Base-by-base conservation (phyloP, 192 early-diverging fungal species). In the Kappamyces sp. region DNA sequence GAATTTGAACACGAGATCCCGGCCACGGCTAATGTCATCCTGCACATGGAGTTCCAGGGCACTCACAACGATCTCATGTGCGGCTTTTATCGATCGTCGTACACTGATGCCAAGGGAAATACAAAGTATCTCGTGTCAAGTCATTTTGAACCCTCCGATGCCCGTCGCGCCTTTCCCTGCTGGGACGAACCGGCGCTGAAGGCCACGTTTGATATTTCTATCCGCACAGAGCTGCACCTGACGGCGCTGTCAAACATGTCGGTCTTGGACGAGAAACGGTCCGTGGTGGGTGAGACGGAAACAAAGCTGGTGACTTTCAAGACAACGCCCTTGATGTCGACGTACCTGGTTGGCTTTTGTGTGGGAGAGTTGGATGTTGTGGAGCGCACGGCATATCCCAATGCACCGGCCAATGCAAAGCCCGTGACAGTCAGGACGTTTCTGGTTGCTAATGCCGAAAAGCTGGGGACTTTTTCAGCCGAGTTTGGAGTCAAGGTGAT, bases 121-220 rank as follows among this genome's bases (percentile, higher is more conserved):
- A 65, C 48, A 23, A 67, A 74, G 13, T 82, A 81, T 55, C 76
- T 95, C 55, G 91, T 81, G 5, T 83, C 84, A 3, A 97, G 92
- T 1, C 92, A 97, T 67, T 97, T 97, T 62, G 87, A 91, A 74
- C 77, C 92, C 5, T 91, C 86, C 9, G 81, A 89, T 63, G 92
- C 92, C 15, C 83, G 92, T 49, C 81, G 86, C 33, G 88, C 90
- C 64, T 52, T 52, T 33, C 15, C 51, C 44, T 46, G 44, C 0
- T 10, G 9, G 41, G 46, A 92, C 74, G 90, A 93, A 74, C 91
- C 91, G 47, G 74, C 82, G 48, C 78, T 88, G 49, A 94, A 94
- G 71, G 91, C 91, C 10, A 88, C 85, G 0, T 94, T 93, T 50
- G 86, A 90, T 58, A 76, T 93, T 12, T 89, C 88, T 2, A 73